These are phyloP conservation scores for Leucosporidium yakuticum DNA, from an alignment of 768 basidiomycete genomes.

Conservation along the genomic window DNA sequence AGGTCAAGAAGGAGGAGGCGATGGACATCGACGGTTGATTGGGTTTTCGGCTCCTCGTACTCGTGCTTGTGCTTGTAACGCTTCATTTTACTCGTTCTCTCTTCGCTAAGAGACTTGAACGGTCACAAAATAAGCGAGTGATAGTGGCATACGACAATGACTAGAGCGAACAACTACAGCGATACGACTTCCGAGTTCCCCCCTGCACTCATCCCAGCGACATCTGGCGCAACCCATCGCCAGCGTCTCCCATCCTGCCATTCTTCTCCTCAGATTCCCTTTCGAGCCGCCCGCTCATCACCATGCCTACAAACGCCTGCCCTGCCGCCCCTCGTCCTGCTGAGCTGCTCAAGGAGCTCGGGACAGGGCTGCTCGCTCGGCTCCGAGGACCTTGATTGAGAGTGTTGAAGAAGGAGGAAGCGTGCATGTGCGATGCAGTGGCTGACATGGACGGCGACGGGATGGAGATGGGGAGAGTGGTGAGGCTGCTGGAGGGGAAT, in stretches of 20 bases:
- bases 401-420: neutral
- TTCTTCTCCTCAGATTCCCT: neutral
- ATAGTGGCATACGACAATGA: no score
- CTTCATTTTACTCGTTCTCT: no score
- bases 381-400: neutral
- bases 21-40: conserved; percentile 16
- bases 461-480: neutral
- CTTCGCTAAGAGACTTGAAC: no score
- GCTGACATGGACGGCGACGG: neutral
- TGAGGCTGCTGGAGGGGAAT: neutral
- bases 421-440: no score
- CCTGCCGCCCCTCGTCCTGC: neutral
- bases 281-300: neutral
- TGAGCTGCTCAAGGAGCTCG: neutral
- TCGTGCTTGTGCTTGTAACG: no score
- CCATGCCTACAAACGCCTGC: neutral
- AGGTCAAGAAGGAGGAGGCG: conserved; percentile 30
- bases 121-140: no score
- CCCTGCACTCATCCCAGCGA: neutral
- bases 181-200: no score
- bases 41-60: neutral
- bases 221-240: neutral
- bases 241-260: neutral
- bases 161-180: no score
- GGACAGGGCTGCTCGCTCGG: neutral